These are phyloP conservation scores for Sugiyamaella chiloensis DNA, from an alignment of 805 yeast genomes.

Conservation along the genomic window DNA sequence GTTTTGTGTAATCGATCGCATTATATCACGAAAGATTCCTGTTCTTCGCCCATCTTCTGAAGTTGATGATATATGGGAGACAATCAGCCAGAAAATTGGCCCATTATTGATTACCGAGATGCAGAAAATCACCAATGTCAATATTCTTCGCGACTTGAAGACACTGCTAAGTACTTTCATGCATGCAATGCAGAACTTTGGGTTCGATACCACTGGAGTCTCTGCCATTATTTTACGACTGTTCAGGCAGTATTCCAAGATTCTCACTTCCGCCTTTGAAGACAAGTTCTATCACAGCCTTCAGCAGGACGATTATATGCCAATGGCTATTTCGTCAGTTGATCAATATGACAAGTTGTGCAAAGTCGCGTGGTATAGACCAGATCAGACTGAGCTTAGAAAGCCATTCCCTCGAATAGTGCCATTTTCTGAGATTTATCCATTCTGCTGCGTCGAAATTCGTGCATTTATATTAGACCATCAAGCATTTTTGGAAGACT, in stretches of 20 bases:
- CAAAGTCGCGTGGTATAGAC: slow-evolving; percentile 66
- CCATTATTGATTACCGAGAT: slow-evolving; percentile 32
- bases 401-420: slow-evolving; percentile 56
- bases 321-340: slow-evolving; percentile 62
- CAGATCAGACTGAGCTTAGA: slow-evolving; percentile 42
- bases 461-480: slow-evolving; percentile 63
- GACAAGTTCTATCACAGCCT: slow-evolving; percentile 59
- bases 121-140: slow-evolving; percentile 34
- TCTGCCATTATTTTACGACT: slow-evolving; percentile 58
- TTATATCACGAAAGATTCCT: slow-evolving; percentile 56
- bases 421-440: slow-evolving; percentile 87
- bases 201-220: slow-evolving; percentile 55
- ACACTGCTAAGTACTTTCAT: slow-evolving; percentile 64
- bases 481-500: slow-evolving; percentile 60
- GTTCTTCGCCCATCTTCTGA: slow-evolving; percentile 60
- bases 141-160: slow-evolving; percentile 50
- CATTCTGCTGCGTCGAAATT: slow-evolving; percentile 76
- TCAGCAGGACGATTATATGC: slow-evolving; percentile 84
- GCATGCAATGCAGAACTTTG: slow-evolving; percentile 73
- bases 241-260: slow-evolving; percentile 59
- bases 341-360: slow-evolving; percentile 61
- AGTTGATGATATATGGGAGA: slow-evolving; percentile 74
- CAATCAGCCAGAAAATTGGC: slow-evolving; percentile 42
- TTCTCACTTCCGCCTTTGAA: slow-evolving; percentile 53
- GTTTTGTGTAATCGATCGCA: slow-evolving; percentile 71